A percentile compares a stretch with the other conserved stretches of the same genome.
phyloP scores from a whole-genome alignment of 345 rosid species.

The Camelina laxa region DNA sequence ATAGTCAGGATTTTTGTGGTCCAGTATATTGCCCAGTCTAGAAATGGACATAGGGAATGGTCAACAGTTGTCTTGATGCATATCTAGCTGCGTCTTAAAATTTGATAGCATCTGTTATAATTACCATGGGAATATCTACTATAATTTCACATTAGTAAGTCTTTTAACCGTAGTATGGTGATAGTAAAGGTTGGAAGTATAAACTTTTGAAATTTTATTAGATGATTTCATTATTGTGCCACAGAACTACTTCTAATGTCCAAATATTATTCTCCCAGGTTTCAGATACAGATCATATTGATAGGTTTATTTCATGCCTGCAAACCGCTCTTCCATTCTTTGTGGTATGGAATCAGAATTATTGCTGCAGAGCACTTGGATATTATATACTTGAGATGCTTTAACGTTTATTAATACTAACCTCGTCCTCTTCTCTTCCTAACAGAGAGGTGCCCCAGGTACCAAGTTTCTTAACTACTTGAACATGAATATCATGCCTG shows the following conservation, averaged over 20 bases:
- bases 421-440: conserved; percentile 11
- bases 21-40: background rate
- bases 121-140: background rate
- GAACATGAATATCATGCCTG: conserved; percentile 80
- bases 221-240: conserved; percentile 3
- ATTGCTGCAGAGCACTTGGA: conserved; percentile 3
- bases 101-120: background rate
- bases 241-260: background rate
- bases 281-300: conserved; percentile 81
- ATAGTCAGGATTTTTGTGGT: background rate
- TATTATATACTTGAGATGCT: conserved; percentile 7
- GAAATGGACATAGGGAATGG: conserved; percentile 6
- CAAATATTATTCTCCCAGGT: conserved; percentile 55
- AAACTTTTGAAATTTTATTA: background rate
- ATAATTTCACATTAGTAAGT: conserved; percentile 6
- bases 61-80: conserved; percentile 25
- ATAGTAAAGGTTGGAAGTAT: background rate
- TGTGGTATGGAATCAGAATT: conserved; percentile 51
- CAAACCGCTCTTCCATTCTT: conserved; percentile 87
- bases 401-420: background rate
- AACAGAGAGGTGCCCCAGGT: conserved; percentile 81
- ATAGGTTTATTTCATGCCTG: conserved; percentile 85
- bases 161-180: background rate
- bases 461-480: conserved; percentile 80
- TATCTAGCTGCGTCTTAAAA: conserved; percentile 11